Percentiles rank a stretch among this genome's conserved stretches.
Conservation (phyloP, 73 alveolate genomes). For the Durusdinium trenchii region DNA sequence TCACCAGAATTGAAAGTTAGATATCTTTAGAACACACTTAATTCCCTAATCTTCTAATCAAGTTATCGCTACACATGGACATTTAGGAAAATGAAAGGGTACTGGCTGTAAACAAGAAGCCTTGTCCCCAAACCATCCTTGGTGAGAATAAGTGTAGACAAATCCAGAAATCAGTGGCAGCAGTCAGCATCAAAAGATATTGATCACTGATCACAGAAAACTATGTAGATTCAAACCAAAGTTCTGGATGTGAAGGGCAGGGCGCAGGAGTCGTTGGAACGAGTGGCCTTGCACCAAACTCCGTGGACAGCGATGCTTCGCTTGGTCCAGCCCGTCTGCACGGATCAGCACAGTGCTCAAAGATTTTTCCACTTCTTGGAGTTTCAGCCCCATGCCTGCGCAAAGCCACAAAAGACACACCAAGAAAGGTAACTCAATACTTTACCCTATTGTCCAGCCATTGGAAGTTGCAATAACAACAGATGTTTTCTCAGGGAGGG, state of each 20-base stretch:
- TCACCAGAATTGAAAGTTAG: no score
- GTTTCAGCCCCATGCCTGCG: conserved; percentile 21
- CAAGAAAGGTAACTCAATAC: no score
- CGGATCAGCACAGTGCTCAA: background rate
- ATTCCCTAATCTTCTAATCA: no score
- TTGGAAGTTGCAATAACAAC: no score
- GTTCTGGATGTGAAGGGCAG: background rate
- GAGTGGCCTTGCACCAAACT: background rate
- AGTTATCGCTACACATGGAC: no score
- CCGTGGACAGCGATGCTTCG: conserved; percentile 4
- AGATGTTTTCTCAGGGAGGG: no score
- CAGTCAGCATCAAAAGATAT: no score
- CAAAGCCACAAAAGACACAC: background rate
- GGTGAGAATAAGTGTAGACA: background rate
- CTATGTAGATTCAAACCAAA: no score
- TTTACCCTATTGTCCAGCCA: no score
- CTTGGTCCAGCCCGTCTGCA: conserved; percentile 30
- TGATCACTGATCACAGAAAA: background rate
- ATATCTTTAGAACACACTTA: no score
- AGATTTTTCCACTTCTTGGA: background rate
- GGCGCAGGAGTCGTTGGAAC: background rate
- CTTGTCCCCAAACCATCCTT: background rate
- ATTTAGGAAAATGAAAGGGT: no score
- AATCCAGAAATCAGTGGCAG: background rate
- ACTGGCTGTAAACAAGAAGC: no score